Conservation (phyloP, 306 rosid species). For the Lagenaria siceraria region DNA sequence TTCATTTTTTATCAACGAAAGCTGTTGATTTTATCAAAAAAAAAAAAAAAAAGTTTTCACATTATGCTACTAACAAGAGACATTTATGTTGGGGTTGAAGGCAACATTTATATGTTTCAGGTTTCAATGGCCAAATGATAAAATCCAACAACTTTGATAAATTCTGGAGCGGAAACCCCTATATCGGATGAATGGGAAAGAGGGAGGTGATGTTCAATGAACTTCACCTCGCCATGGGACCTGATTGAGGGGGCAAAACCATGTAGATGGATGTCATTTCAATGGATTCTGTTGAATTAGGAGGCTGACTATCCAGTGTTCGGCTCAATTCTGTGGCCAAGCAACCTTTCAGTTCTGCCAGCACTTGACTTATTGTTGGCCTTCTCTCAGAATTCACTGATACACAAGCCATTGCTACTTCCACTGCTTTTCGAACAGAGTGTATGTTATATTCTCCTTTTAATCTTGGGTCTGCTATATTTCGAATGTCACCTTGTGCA, state of each 20-base stretch:
- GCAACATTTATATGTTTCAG: background rate
- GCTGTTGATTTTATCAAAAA: no score
- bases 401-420: slow-evolving; percentile 18
- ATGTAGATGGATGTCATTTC: background rate
- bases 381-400: background rate
- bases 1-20: no score
- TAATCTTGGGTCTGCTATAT: slow-evolving; percentile 13
- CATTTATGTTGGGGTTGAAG: background rate
- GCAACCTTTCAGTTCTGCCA: slow-evolving; percentile 11
- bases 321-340: slow-evolving; percentile 8
- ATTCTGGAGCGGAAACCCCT: background rate
- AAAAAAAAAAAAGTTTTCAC: no score
- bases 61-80: background rate
- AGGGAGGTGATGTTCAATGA: background rate
- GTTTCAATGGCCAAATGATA: background rate
- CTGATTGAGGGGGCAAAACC: background rate
- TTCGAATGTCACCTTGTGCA: slow-evolving; percentile 6
- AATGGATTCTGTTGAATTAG: background rate
- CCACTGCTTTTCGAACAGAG: slow-evolving; percentile 20
- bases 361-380: slow-evolving; percentile 19
- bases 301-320: background rate
- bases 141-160: background rate
- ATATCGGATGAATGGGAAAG: background rate
- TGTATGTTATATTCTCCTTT: slow-evolving; percentile 7
- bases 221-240: background rate